Evolutionary conservation across 306 rosid species (phyloP).

Genomic region (Coriaria nepalensis): DNA sequence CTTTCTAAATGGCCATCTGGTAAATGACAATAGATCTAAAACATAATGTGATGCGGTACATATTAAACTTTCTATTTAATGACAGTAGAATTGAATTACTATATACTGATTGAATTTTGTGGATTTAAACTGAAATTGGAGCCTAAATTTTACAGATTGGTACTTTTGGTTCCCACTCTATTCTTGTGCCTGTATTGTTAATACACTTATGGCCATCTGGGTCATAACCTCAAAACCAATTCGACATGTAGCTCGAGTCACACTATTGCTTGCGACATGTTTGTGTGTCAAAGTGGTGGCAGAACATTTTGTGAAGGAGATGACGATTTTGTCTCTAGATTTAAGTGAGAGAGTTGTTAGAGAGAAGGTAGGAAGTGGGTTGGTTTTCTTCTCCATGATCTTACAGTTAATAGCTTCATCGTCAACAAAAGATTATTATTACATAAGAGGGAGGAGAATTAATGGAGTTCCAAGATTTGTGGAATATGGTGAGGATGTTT

Average conservation of each 20-base stretch:
- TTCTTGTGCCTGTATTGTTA: conserved; percentile 36
- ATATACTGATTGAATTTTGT: too few species aligned
- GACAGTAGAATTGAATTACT: too few species aligned
- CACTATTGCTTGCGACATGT: conserved; percentile 27
- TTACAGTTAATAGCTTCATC: conserved; percentile 22
- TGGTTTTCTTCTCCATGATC: conserved; percentile 31
- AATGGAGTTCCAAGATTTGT: conserved; percentile 10
- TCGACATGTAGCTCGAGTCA: conserved; percentile 16
- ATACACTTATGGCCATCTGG: conserved; percentile 38
- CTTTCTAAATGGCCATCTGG: too few species aligned
- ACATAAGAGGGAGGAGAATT: conserved; percentile 1
- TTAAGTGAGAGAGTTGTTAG: conserved; percentile 48
- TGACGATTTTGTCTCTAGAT: conserved; percentile 37
- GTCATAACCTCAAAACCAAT: conserved; percentile 14
- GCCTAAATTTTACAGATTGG: conserved; percentile 33
- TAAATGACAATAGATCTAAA: too few species aligned
- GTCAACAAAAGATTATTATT: conserved; percentile 10
- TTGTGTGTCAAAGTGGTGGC: conserved; percentile 31
- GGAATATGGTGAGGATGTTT: conserved; percentile 34
- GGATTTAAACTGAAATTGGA: too few species aligned
- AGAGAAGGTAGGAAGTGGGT: conserved; percentile 46
- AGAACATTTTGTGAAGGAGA: conserved; percentile 23
- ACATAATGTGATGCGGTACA: too few species aligned
- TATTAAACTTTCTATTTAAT: too few species aligned
- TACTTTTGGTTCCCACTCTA: conserved; percentile 63